These are phyloP conservation scores for Phytopythium montanum DNA, from an alignment of 352 stramenopile genomes.

Conservation along the genomic window DNA sequence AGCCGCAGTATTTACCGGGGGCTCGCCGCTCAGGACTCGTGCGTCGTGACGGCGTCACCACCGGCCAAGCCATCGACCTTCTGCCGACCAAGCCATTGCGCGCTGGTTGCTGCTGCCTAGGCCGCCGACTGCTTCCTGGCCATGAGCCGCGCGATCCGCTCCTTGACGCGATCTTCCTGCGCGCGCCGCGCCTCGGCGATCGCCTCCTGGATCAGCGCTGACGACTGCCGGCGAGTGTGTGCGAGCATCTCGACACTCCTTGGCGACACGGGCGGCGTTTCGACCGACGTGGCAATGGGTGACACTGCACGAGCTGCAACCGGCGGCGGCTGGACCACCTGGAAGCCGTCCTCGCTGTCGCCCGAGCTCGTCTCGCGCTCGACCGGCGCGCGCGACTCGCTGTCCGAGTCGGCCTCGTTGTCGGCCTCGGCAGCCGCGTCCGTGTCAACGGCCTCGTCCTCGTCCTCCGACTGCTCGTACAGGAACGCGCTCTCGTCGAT, in stretches of 20 bases:
- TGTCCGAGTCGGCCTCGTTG: constrained; percentile 11
- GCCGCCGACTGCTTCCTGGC: constrained; percentile 11
- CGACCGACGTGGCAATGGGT: constrained; percentile 15
- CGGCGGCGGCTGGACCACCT: constrained; percentile 29
- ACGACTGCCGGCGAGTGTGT: constrained; percentile 32
- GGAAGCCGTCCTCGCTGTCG: constrained; percentile 34
- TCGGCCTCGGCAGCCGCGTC: constrained; percentile 24
- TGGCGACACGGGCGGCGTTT: constrained; percentile 34
- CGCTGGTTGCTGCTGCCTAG: too few relatives aligned
- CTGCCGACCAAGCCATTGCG: too few relatives aligned
- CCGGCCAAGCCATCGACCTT: too few relatives aligned
- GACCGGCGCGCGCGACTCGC: not conserved
- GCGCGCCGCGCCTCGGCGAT: constrained; percentile 44
- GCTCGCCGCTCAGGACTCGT: too few relatives aligned
- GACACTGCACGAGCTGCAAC: constrained; percentile 15
- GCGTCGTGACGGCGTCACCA: too few relatives aligned
- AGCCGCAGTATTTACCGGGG: too few relatives aligned
- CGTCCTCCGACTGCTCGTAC: constrained; percentile 48
- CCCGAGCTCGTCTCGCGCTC: constrained; percentile 9
- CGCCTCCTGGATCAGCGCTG: constrained; percentile 39
- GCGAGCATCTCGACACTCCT: constrained; percentile 20
- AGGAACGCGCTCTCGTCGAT: constrained; percentile 52
- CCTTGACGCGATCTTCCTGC: constrained; percentile 53
- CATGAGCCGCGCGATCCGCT: constrained; percentile 58
- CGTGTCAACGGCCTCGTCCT: constrained; percentile 20